A percentile compares a stretch with the other conserved stretches of the same genome.
phyloP scores from a whole-genome alignment of 306 rosid species.

The Senna siamea region DNA sequence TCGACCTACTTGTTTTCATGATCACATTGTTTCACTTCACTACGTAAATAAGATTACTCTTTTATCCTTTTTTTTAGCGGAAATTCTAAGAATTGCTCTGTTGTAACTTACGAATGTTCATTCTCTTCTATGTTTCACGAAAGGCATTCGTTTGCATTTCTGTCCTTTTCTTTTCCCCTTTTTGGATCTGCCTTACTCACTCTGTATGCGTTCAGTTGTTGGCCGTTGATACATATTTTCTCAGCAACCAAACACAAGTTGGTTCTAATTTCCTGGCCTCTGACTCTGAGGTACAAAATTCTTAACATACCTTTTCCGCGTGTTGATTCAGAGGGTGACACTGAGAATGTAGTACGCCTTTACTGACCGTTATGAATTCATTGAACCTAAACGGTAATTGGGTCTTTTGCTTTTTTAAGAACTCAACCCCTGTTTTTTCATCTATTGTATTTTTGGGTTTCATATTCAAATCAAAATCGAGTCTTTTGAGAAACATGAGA shows the following conservation, averaged over 20 bases:
- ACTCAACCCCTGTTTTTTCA: not conserved
- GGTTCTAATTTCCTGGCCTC: not conserved
- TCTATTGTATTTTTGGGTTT: constrained; percentile 28
- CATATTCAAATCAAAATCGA: constrained; percentile 24
- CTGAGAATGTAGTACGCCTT: not conserved
- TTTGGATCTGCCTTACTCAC: not conserved
- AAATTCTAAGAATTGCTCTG: not conserved
- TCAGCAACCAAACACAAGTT: constrained; percentile 33
- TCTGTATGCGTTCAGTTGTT: constrained; percentile 9
- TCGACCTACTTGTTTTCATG: not conserved
- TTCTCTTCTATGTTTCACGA: not conserved
- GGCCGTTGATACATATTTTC: constrained; percentile 16
- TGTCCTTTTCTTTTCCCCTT: too few relatives aligned
- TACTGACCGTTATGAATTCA: constrained; percentile 32
- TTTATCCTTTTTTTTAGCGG: not conserved
- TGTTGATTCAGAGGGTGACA: constrained; percentile 11
- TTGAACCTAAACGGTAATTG: constrained; percentile 50
- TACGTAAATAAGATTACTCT: not conserved
- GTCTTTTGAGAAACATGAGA: constrained; percentile 46
- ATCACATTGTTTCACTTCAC: not conserved
- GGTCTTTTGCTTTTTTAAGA: not conserved
- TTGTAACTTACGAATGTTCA: not conserved
- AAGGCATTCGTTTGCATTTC: not conserved
- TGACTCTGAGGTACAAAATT: constrained; percentile 8
- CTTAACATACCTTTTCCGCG: constrained; percentile 9